Base-by-base conservation (phyloP, 371 early-diverging fungal species). In the Mortierella sp. region DNA sequence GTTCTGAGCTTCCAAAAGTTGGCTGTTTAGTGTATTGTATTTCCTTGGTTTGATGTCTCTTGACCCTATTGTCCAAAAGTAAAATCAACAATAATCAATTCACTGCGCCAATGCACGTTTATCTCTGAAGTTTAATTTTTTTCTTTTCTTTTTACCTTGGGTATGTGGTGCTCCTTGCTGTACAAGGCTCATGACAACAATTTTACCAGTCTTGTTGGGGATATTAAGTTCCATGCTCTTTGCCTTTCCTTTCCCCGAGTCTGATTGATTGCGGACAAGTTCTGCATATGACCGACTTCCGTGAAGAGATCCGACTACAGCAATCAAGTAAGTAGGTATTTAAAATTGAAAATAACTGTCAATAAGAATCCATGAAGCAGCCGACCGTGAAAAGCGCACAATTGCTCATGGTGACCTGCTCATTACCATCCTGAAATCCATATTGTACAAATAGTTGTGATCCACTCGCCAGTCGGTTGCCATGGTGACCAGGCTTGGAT, bases 371-470 rank as follows among this genome's bases (percentile, higher is more conserved):
- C 5, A 47, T 18, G 14, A 47, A 47, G 5, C 39, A 60, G 16
- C 60, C 37, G 12, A n/a, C 28, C 28, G 57, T 35, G 35, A 35
- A 35, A 35, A 6, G 3, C 35, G 12, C 18, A 16, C 45, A 18
- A 45, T 45, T 45, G 45, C 45, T 45, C 12, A 45, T 45, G 18
- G 12, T 45, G 16, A 59, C 35, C 24, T 26, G 54, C 10, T 37
- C 55, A 63, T 77, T 87, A 89, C 90, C 88, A 61, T 91, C 91
- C 26, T 85, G 68, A 66, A 88, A 91, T 30, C 91, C 91, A 76
- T 91, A 91, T 6, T 88, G 89, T 5, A 91, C 85, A 69, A 79
- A 84, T 18, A 88, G 71, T 30, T 83, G 83, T 1, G 80, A 75
- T 55, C 75, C 75, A 16, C 61, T 32, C 39, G 66, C 72, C n/a